These are phyloP conservation scores for Podospora pseudocomata DNA, from an alignment of 495 filamentous ascomycete species.

Conservation along the genomic window DNA sequence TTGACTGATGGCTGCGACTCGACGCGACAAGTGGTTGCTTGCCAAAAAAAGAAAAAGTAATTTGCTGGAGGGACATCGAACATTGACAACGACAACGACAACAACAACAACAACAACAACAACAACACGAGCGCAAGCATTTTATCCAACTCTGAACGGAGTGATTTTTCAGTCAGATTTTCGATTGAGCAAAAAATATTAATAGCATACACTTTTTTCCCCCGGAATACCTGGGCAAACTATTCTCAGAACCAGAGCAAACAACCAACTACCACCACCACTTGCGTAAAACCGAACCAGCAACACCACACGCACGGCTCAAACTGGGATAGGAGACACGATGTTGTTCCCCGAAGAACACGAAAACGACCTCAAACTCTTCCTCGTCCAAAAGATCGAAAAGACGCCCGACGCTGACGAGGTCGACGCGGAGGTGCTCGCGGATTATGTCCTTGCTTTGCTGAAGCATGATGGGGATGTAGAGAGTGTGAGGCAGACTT, in stretches of 20 bases:
- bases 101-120: background rate
- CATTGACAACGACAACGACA: background rate
- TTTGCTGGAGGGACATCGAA: background rate
- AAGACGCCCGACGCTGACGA: constrained; percentile 91
- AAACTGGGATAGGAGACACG: background rate
- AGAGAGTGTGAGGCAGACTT: constrained; percentile 68
- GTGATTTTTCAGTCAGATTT: too few relatives aligned
- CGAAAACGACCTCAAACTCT: constrained; percentile 69
- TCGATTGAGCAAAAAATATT: too few relatives aligned
- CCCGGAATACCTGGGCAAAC: too few relatives aligned
- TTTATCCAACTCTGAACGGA: background rate
- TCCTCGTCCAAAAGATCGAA: constrained; percentile 87
- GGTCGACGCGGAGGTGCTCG: constrained; percentile 73
- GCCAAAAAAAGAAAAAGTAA: background rate
- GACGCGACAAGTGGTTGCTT: background rate
- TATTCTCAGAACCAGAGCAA: too few relatives aligned
- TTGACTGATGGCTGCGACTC: background rate
- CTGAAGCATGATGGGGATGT: constrained; percentile 73
- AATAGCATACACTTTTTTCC: too few relatives aligned
- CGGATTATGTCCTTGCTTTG: constrained; percentile 93
- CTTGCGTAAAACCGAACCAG: too few relatives aligned
- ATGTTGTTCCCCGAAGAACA: constrained; percentile 84
- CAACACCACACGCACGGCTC: too few relatives aligned
- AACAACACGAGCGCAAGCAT: background rate
- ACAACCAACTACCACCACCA: too few relatives aligned